Evolutionary conservation across 169 alveolate genomes (phyloP).

Genomic region (Plasmodium fragile): DNA sequence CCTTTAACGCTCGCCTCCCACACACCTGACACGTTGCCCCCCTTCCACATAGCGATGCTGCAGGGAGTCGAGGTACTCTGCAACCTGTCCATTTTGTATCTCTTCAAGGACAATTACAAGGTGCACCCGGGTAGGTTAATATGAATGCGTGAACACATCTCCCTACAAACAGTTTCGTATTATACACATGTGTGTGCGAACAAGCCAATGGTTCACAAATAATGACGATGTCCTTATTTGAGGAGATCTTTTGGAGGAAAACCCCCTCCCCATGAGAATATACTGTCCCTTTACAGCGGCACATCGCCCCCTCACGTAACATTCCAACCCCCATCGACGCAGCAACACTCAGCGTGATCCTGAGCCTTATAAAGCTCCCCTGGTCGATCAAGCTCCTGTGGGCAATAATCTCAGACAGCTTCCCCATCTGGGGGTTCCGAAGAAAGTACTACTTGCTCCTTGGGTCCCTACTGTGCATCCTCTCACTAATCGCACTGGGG

Average conservation of each 20-base stretch:
- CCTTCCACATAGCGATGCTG: constrained; percentile 80
- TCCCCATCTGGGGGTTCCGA: constrained; percentile 89
- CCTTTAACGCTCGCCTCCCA: background rate
- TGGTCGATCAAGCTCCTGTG: constrained; percentile 89
- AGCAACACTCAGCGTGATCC: constrained; percentile 85
- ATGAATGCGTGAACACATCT: background rate
- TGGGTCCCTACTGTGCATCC: constrained; percentile 85
- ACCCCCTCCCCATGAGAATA: background rate
- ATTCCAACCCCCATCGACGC: constrained; percentile 30
- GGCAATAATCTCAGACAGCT: constrained; percentile 89
- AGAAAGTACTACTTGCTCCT: constrained; percentile 88
- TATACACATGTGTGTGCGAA: background rate
- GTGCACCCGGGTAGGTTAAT: constrained; percentile 83
- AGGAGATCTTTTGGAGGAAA: background rate
- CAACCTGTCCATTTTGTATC: constrained; percentile 87
- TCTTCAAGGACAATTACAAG: constrained; percentile 89
- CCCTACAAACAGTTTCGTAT: background rate
- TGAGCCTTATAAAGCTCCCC: constrained; percentile 88
- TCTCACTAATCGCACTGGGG: constrained; percentile 76
- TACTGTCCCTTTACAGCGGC: background rate
- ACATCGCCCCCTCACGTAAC: background rate
- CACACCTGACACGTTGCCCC: background rate
- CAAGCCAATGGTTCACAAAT: background rate
- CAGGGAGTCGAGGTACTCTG: constrained; percentile 92
- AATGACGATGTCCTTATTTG: background rate